These are phyloP conservation scores for Ambrosia hybrid DNA, from an alignment of 140 eudicot species.

Conservation along the genomic window DNA sequence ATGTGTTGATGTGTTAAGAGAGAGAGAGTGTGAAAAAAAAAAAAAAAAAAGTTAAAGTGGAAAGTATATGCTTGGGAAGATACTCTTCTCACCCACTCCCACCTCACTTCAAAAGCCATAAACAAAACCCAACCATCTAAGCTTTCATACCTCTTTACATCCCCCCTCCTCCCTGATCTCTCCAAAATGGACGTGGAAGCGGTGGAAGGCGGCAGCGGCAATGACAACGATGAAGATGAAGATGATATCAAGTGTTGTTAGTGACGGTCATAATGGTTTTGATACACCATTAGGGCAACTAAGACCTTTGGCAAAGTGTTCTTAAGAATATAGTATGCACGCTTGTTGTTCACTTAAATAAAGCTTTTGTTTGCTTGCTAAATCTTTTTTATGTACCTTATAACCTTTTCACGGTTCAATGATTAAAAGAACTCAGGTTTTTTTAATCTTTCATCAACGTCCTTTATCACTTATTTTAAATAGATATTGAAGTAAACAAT, in stretches of 20 bases:
- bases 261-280: conserved; percentile 28
- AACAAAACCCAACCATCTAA: conserved; percentile 23
- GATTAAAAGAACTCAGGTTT: too few relatives aligned
- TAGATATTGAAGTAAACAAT: too few relatives aligned
- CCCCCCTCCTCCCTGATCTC: neutral
- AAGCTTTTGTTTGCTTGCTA: conserved; percentile 11
- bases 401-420: neutral
- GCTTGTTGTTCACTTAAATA: conserved; percentile 26
- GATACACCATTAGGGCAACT: conserved; percentile 44
- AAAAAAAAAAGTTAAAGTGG: conserved; percentile 29
- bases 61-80: conserved; percentile 50
- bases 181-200: conserved; percentile 23
- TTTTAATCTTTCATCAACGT: too few relatives aligned
- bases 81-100: conserved; percentile 39
- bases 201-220: conserved; percentile 15
- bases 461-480: too few relatives aligned
- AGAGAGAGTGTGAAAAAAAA: neutral
- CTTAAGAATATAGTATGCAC: conserved; percentile 7
- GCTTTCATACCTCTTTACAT: conserved; percentile 15
- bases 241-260: conserved; percentile 18
- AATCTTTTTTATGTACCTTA: neutral
- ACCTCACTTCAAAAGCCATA: conserved; percentile 29
- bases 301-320: conserved; percentile 42
- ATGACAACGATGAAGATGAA: conserved; percentile 4
- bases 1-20: neutral